Conservation (phyloP, 768 basidiomycete species). For the Auricularia sp. region DNA sequence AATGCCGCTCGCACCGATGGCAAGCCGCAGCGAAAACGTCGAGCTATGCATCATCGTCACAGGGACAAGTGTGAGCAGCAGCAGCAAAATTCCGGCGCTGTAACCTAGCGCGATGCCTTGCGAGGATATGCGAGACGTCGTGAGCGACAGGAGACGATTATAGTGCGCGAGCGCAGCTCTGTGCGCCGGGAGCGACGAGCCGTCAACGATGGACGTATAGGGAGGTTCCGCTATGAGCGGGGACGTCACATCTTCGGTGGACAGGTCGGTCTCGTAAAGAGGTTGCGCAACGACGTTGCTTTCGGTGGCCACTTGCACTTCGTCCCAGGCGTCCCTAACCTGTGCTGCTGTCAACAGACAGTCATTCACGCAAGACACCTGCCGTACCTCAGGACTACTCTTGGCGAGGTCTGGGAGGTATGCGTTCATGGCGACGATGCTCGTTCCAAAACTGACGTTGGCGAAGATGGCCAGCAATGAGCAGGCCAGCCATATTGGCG, state of each 20-base stretch:
- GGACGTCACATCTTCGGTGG: not conserved
- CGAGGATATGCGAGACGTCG: slow-evolving; percentile 76
- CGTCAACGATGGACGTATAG: not conserved
- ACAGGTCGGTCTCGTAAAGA: not conserved
- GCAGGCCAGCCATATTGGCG: slow-evolving; percentile 56
- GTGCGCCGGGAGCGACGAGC: slow-evolving; percentile 9
- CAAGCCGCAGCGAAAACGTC: slow-evolving; percentile 68
- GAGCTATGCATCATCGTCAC: slow-evolving; percentile 64
- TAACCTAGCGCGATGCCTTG: slow-evolving; percentile 83
- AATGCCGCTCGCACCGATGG: slow-evolving; percentile 72
- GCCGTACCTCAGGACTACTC: slow-evolving; percentile 39
- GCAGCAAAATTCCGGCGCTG: slow-evolving; percentile 64
- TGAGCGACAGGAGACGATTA: slow-evolving; percentile 49
- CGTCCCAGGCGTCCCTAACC: slow-evolving; percentile 32
- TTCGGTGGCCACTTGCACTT: slow-evolving; percentile 17
- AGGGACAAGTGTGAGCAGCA: slow-evolving; percentile 68
- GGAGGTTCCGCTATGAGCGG: not conserved
- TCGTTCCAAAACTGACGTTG: slow-evolving; percentile 80
- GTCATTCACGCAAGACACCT: not conserved
- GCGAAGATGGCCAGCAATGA: slow-evolving; percentile 64
- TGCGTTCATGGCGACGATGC: slow-evolving; percentile 81
- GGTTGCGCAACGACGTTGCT: not conserved
- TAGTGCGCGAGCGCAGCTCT: slow-evolving; percentile 33
- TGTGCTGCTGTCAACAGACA: slow-evolving; percentile 13
- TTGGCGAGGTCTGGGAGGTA: slow-evolving; percentile 67